Evolutionary conservation across 2,329 filamentous ascomycete species (phyloP).

Genomic region (Sporothrix protearum): DNA sequence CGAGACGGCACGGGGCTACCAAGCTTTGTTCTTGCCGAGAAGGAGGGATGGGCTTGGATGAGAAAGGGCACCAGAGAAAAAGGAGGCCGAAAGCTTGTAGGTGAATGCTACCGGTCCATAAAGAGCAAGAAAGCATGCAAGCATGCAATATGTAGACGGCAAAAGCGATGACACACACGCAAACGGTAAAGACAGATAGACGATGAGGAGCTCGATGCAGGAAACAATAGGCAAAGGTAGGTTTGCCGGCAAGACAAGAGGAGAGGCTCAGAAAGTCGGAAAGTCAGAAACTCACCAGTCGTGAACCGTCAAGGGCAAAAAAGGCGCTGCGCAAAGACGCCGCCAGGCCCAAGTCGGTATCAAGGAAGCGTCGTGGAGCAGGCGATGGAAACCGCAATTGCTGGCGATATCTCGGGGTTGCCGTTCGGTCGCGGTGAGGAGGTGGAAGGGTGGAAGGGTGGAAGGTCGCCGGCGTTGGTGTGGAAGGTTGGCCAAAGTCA

Average conservation of each 20-base stretch:
- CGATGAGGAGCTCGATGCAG: not conserved
- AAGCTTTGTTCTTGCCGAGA: not conserved
- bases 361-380: not conserved
- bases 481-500: constrained; percentile 15
- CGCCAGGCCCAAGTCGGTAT: not conserved
- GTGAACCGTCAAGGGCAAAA: not conserved
- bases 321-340: constrained; percentile 18
- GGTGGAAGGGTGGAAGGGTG: not conserved
- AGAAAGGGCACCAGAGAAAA: not conserved
- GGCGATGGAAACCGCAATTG: not conserved
- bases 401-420: not conserved
- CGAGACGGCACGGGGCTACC: not conserved
- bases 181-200: not conserved
- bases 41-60: not conserved
- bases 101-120: not conserved
- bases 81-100: no score
- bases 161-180: not conserved
- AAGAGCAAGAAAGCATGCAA: not conserved
- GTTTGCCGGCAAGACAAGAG: not conserved
- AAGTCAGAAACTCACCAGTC: constrained; percentile 17
- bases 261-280: no score
- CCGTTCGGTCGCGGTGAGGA: not conserved
- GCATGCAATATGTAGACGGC: not conserved
- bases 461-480: constrained; percentile 18
- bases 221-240: not conserved